Base-by-base conservation (phyloP, 192 early-diverging fungal species). In the Backusella psychrophila region DNA sequence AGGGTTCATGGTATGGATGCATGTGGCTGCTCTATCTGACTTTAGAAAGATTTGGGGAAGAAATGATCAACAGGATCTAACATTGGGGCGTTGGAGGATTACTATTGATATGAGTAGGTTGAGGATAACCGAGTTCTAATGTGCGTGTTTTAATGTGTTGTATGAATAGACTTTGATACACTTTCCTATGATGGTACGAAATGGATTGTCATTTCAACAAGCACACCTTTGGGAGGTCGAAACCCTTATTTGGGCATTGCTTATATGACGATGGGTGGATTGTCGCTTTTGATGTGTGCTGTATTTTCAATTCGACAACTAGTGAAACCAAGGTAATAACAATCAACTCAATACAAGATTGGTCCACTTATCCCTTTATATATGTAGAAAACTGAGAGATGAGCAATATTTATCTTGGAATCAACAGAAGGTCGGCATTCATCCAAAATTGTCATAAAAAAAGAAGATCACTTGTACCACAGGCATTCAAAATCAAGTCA, bases 391-490 rank as follows among this genome's bases (percentile, higher is more conserved):
- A 76, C 86, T 97, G 35, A 96, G 96, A 44, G 97, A 99, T 85
- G 93, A 96, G 72, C 92, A 93, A 23, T 96, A 97, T 74, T 75
- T 98, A 66, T 96, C 94, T 11, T 99, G 97, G 97, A 98, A 99
- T 84, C 91, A 96, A 75, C 89, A 49, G 19, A 15, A 19, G 42
- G 42, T 69, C 9, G 74, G 17, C 39, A 66, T 34, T 23, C 66
- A 19, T 26, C 53, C 53, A 9, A 59, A 59, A 26, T 59, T 21
- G 2, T 59, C 53, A 59, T 59, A 12, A 26, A 33, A 33, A 29
- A 33, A 59, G 23, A 59, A 2, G 53, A 59, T 26, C 53, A 59
- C 12, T 26, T 59, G 53, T 29, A 59, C 53, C 23, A 59, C 53
- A 59, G 9, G 21, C 7, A 21, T 12, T 59, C 23, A 56, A 44